phyloP scores from a whole-genome alignment of 2,329 filamentous ascomycete species.

The Penicillium nordicum region DNA sequence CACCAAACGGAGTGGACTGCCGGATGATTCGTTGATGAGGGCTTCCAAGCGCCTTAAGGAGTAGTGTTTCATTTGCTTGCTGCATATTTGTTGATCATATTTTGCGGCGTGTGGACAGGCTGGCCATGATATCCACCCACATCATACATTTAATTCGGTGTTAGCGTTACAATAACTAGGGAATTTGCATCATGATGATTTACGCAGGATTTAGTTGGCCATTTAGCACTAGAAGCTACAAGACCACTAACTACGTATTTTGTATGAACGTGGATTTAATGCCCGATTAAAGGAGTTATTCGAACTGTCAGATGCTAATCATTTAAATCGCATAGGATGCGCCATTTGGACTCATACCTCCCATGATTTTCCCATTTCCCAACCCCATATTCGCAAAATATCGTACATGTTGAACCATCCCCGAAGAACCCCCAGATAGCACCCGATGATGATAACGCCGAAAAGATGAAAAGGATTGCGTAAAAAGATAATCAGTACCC shows the following conservation, averaged over 20 bases:
- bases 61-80: conserved; percentile 16
- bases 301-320: background rate
- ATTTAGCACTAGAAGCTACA: background rate
- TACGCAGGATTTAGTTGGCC: background rate
- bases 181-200: background rate
- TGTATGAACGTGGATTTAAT: background rate
- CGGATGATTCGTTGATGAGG: conserved; percentile 70
- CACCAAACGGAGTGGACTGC: conserved; percentile 81
- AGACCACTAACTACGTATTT: background rate
- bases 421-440: background rate
- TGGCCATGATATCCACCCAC: background rate
- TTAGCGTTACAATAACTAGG: background rate
- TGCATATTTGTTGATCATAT: background rate
- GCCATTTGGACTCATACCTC: background rate
- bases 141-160: background rate
- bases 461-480: background rate
- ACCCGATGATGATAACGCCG: background rate
- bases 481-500: conserved; percentile 8
- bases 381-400: background rate
- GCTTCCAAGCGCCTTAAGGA: conserved; percentile 56
- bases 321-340: background rate
- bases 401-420: background rate
- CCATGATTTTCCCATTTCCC: background rate
- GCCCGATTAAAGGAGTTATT: background rate
- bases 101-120: background rate